phyloP scores from a whole-genome alignment of 257 asterid genomes.

The Thymus quinquecostatus region DNA sequence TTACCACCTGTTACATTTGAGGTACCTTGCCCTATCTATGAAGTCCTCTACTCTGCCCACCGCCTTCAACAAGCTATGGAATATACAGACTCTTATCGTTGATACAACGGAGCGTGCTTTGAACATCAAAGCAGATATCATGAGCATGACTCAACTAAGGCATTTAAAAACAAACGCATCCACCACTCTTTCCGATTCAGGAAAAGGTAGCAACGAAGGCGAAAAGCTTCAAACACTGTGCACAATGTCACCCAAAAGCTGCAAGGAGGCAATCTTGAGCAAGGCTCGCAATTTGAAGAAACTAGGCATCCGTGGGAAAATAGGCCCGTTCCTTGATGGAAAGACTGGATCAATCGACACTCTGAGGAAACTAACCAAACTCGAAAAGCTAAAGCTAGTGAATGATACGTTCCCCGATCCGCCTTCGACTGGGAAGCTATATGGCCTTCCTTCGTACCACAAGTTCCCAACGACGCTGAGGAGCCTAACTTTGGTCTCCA shows the following conservation, averaged over 20 bases:
- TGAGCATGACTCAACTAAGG: not conserved
- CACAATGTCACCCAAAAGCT: not conserved
- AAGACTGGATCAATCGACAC: not conserved
- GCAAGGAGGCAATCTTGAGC: not conserved
- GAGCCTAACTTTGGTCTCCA: constrained; percentile 30
- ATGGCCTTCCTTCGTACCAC: constrained; percentile 35
- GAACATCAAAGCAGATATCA: not conserved
- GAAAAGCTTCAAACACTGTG: not conserved
- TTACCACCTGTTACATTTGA: not conserved
- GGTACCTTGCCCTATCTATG: not conserved
- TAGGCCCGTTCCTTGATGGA: not conserved
- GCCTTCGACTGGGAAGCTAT: constrained; percentile 4
- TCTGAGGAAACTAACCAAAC: not conserved
- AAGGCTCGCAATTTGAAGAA: not conserved
- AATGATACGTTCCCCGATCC: constrained; percentile 18
- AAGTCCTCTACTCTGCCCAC: not conserved
- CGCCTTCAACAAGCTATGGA: not conserved
- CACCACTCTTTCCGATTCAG: not conserved
- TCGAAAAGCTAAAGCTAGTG: not conserved
- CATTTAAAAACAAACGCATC: not conserved
- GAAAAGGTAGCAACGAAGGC: not conserved
- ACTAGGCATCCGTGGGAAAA: not conserved
- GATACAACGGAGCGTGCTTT: not conserved
- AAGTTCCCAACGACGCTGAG: constrained; percentile 32
- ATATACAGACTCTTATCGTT: not conserved